phyloP scores from a whole-genome alignment of 257 asterid species.

The Eustoma russellianum region DNA sequence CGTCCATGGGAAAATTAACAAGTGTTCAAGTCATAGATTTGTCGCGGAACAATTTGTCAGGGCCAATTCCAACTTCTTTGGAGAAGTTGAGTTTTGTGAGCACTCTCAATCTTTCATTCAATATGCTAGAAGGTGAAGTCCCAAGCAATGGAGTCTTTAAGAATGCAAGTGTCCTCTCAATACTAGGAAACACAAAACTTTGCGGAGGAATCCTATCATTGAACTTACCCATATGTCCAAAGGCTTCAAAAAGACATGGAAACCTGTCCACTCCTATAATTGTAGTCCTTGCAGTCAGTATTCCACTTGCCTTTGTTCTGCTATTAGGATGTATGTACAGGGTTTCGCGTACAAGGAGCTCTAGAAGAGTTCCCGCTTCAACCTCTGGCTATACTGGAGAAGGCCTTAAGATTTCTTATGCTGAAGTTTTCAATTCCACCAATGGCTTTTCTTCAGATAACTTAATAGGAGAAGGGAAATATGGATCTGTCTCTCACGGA shows the following conservation, averaged over 20 bases:
- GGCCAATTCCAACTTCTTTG: slow-evolving; percentile 20
- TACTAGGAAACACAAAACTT: slow-evolving; percentile 15
- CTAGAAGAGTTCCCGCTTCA: not conserved
- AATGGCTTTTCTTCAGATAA: slow-evolving; percentile 24
- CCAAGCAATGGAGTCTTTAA: slow-evolving; percentile 20
- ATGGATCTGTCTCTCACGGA: slow-evolving; percentile 19
- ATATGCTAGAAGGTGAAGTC: slow-evolving; percentile 23
- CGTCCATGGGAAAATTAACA: slow-evolving; percentile 15
- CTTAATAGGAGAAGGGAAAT: slow-evolving; percentile 25
- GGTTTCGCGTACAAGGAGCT: slow-evolving; percentile 4
- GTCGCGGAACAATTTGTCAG: slow-evolving; percentile 21
- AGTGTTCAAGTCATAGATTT: slow-evolving; percentile 19
- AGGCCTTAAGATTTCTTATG: slow-evolving; percentile 14
- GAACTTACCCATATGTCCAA: slow-evolving; percentile 7
- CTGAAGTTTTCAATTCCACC: slow-evolving; percentile 13
- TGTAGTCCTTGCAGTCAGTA: slow-evolving; percentile 8
- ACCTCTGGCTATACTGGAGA: not conserved
- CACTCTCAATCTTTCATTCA: slow-evolving; percentile 23
- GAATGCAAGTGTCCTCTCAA: slow-evolving; percentile 13
- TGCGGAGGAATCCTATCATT: slow-evolving; percentile 20
- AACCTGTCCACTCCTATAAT: slow-evolving; percentile 10
- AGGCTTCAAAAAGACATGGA: not conserved
- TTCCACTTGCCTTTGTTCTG: slow-evolving; percentile 8
- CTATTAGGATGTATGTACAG: slow-evolving; percentile 2
- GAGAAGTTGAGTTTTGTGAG: slow-evolving; percentile 11